Evolutionary conservation across 2,329 filamentous ascomycete genomes (phyloP).

Genomic region (Neofusicoccum umdonicola): DNA sequence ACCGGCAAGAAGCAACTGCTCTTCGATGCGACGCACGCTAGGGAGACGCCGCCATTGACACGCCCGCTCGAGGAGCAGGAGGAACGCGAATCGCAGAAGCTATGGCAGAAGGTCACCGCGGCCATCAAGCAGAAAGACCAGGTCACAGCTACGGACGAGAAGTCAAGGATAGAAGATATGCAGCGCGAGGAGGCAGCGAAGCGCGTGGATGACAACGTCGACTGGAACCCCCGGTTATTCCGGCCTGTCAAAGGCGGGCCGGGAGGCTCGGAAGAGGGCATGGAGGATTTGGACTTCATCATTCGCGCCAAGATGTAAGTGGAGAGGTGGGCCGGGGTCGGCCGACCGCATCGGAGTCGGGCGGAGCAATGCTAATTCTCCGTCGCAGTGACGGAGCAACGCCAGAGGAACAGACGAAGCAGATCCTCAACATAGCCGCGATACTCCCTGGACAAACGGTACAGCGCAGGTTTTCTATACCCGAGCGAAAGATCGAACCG

Average conservation of each 20-base stretch:
- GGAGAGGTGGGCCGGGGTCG: not conserved
- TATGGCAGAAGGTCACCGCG: constrained; percentile 79
- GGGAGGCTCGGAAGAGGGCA: constrained; percentile 71
- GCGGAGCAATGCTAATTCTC: constrained; percentile 10
- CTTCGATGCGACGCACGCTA: constrained; percentile 80
- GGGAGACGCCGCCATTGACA: constrained; percentile 69
- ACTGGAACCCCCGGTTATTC: constrained; percentile 89
- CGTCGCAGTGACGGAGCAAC: constrained; percentile 58
- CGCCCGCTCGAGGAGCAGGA: constrained; percentile 83
- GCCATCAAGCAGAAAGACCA: constrained; percentile 86
- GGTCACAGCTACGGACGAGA: constrained; percentile 85
- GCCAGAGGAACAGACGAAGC: constrained; percentile 69
- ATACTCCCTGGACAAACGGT: constrained; percentile 71
- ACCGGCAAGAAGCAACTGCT: constrained; percentile 86
- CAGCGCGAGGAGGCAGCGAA: constrained; percentile 86
- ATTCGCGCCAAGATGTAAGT: constrained; percentile 80
- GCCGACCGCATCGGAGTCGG: not conserved
- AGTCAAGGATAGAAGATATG: constrained; percentile 90
- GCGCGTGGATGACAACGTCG: constrained; percentile 71
- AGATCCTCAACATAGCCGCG: constrained; percentile 83
- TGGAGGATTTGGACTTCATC: constrained; percentile 93
- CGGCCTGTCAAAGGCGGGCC: constrained; percentile 68
- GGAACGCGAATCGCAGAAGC: constrained; percentile 81
- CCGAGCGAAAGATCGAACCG: constrained; percentile 45
- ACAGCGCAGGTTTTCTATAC: constrained; percentile 54